These are phyloP conservation scores for Trichosporon asahii DNA, from an alignment of 1,284 basidiomycete species.

Conservation along the genomic window DNA sequence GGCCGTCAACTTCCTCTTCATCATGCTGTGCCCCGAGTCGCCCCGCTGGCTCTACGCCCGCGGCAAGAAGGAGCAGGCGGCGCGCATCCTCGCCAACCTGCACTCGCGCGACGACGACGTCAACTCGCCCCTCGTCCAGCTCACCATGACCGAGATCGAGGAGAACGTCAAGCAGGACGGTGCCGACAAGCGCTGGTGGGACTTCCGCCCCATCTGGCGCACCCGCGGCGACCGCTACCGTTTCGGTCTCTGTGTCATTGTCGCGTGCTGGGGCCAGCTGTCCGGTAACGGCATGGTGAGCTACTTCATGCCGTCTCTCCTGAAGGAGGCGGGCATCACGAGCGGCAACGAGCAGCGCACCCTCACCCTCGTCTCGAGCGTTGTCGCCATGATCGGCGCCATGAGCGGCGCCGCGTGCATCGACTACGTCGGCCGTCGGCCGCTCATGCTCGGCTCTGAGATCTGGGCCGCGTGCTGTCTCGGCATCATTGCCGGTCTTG, in stretches of 20 bases:
- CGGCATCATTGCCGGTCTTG: constrained; percentile 33
- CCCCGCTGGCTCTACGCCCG: constrained; percentile 55
- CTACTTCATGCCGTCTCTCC: constrained; percentile 42
- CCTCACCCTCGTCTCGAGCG: constrained; percentile 35
- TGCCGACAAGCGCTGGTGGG: constrained; percentile 55
- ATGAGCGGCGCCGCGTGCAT: constrained; percentile 30
- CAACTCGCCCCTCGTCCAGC: constrained; percentile 56
- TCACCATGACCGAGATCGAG: constrained; percentile 59
- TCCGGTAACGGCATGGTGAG: constrained; percentile 47
- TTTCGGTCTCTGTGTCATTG: constrained; percentile 56
- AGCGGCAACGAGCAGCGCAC: constrained; percentile 28
- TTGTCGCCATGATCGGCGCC: constrained; percentile 33
- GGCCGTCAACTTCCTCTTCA: constrained; percentile 54
- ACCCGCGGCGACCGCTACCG: constrained; percentile 56
- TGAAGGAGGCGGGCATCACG: constrained; percentile 33
- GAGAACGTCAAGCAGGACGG: constrained; percentile 52
- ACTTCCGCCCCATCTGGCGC: constrained; percentile 58
- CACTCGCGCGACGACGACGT: constrained; percentile 56
- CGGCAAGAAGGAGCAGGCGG: constrained; percentile 26
- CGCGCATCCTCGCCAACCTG: constrained; percentile 35
- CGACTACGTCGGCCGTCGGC: constrained; percentile 34
- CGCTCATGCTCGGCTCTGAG: constrained; percentile 28
- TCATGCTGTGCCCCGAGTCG: constrained; percentile 49
- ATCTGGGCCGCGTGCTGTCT: constrained; percentile 13
- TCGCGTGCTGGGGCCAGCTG: constrained; percentile 36